Evolutionary conservation across 2,329 filamentous ascomycete genomes (phyloP), one percentile per base, ranked within the genome.

Genomic region (Coccinonectria pachysandricola): DNA sequence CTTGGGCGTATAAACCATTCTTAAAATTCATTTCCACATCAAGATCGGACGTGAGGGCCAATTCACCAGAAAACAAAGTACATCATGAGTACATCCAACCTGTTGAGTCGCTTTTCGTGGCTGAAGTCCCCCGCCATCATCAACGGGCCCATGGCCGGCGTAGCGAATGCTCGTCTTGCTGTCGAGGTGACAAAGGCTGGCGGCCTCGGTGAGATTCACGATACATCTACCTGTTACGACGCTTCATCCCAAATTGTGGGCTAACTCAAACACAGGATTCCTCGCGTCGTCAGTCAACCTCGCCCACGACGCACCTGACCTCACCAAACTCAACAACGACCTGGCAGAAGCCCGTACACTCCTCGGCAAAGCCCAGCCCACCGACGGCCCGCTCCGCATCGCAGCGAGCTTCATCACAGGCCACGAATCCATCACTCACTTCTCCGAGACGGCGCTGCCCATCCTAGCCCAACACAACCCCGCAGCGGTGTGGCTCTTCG

Each of bases 401-500:
- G 77, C 75, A 28, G 39, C 45, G 6, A 42, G 52, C 33, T 75
- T 81, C 50, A 62, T 80, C 28, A 67, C 72, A 23, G 71, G 70
- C 30, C 52, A 64, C 26, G 48, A 53, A 12, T 56, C 56, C 13
- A 40, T 56, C 2, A n/a, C 32, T 1, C 37, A 52, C 26, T 68
- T 69, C 37, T 32, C 40, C 14, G 34, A 49, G 29, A 62, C 57
- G n/a, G 56, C 59, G 2, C 46, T 72, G 3, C 64, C 65, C 2
- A 37, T 78, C 8, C 54, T 82, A 11, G 44, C 45, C 13, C 53
- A 58, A 33, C 65, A 74, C 47, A 52, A 51, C 0, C 74, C 75
- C 2, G 65, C 64, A 3, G 75, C 72, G 1, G 59, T 76, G 7
- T 82, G 77, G 77, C 62, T 82, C 23, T 81, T 80, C 42, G 76